Percentiles rank a stretch among this genome's conserved stretches.
phyloP scores from a whole-genome alignment of 352 stramenopile genomes.

The Phytophthora sansomeana region DNA sequence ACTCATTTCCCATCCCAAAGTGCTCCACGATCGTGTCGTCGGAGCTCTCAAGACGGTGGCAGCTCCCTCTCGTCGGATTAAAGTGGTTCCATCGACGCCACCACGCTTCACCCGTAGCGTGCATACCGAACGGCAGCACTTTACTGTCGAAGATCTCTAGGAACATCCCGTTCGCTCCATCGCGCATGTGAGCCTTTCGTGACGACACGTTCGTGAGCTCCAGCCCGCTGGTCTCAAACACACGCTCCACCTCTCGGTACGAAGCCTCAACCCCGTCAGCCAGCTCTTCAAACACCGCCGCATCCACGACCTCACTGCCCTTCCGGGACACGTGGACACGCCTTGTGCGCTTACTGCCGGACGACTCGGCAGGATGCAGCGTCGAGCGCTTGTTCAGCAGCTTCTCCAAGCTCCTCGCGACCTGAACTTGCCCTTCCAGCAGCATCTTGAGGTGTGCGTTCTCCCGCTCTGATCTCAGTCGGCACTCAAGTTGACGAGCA shows the following conservation, averaged over 20 bases:
- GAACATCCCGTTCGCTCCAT: conserved; percentile 38
- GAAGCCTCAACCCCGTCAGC: conserved; percentile 35
- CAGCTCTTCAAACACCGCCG: conserved; percentile 37
- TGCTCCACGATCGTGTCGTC: conserved; percentile 45
- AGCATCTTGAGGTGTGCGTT: conserved; percentile 35
- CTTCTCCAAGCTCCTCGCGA: conserved; percentile 35
- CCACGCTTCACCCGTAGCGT: conserved; percentile 41
- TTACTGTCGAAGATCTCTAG: conserved; percentile 55
- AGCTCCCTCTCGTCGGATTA: conserved; percentile 32
- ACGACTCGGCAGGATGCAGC: conserved; percentile 15
- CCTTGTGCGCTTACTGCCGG: conserved; percentile 30
- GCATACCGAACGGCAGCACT: conserved; percentile 45
- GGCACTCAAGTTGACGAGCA: conserved; percentile 21
- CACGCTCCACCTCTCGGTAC: conserved; percentile 39
- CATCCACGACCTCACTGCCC: conserved; percentile 26
- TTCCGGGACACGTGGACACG: conserved; percentile 26
- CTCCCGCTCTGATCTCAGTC: conserved; percentile 30
- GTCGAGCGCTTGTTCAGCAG: conserved; percentile 30
- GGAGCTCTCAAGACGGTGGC: conserved; percentile 32
- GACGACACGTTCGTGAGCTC: conserved; percentile 23
- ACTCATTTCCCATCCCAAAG: conserved; percentile 65
- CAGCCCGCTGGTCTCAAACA: conserved; percentile 34
- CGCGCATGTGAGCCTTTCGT: conserved; percentile 35
- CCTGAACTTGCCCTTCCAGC: conserved; percentile 33
- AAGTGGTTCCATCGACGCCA: conserved; percentile 56